A percentile compares a stretch with the other conserved stretches of the same genome.
Evolutionary conservation across 78 protist species (phyloP).

Genomic region (Polysphondylium violaceum): DNA sequence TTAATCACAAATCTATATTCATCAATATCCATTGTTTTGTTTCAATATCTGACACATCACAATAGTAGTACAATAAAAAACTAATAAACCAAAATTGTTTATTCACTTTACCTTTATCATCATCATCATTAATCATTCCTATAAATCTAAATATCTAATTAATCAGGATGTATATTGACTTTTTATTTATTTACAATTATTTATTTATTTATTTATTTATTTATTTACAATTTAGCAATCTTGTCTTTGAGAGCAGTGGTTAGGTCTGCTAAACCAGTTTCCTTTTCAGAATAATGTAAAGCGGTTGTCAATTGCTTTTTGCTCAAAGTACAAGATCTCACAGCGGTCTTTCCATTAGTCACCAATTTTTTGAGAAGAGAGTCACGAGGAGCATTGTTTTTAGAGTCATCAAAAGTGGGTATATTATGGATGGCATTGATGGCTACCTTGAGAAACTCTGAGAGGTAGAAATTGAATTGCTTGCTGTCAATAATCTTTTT

Average conservation of each 20-base stretch:
- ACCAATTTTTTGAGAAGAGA: constrained; percentile 9
- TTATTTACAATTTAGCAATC: neutral
- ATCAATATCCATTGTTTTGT: too few relatives aligned
- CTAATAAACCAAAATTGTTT: too few relatives aligned
- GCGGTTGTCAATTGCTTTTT: neutral
- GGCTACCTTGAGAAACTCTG: neutral
- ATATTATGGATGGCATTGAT: neutral
- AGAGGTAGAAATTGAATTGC: neutral
- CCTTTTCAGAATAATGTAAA: neutral
- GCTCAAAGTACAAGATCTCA: neutral
- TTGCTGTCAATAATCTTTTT: neutral
- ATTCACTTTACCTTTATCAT: too few relatives aligned
- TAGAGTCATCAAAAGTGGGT: neutral
- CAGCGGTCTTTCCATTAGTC: constrained; percentile 6
- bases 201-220: too few relatives aligned
- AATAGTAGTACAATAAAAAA: too few relatives aligned
- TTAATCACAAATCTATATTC: too few relatives aligned
- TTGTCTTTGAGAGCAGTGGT: neutral
- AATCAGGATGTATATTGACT: too few relatives aligned
- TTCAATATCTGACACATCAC: too few relatives aligned
- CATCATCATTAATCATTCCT: too few relatives aligned
- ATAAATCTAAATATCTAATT: too few relatives aligned
- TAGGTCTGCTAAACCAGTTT: neutral
- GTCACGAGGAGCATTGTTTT: neutral
- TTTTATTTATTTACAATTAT: too few relatives aligned